Evolutionary conservation across 805 yeast species (phyloP), one percentile per base, ranked within the genome.

Genomic region (Candida maltosa): DNA sequence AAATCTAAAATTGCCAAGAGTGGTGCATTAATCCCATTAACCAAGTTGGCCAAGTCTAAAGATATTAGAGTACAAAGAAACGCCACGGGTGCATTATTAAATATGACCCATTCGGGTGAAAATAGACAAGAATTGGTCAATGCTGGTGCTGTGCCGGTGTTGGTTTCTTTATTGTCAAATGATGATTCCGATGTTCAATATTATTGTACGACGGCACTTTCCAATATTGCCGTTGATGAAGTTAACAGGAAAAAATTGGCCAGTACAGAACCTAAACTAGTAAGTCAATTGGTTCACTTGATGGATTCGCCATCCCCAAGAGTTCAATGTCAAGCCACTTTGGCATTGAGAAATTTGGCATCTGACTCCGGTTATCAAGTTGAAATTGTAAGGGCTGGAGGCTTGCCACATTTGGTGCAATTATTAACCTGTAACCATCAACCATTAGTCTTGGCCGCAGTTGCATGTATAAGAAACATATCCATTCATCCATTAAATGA

Each of bases 81-180:
- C 52, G 97, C 98, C 26, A 93, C 99, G 5, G 99, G 99, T 31
- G 98, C 98, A 1, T 69, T 93, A 52, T 74, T 93, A 46, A 93
- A 93, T 64, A 93, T 93, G 99, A 93, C 99, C 24, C 99, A 93
- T 58, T 86, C 96, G 16, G 85, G 84, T 45, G 97, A 89, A 62
- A 93, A 93, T 60, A 81, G 99, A 63, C 91, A 85, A 57, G 97
- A 93, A 61, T 73, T 93, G 44, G 98, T 93, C 23, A 87, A 87
- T 58, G 97, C 98, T 2, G 98, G 97, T 29, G 96, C 97, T 14
- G 95, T 93, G 6, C 98, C 99, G 2, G 96, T 93, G 5, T 70
- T 93, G 37, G 97, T 93, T 10, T 80, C 94, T 8, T 67, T 93
- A 43, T 70, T 93, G 42, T 78, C 91, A 2, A 83, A 88, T 37